These are phyloP conservation scores for Globisporangium uncinulatum DNA, from an alignment of 352 stramenopile species.

Conservation along the genomic window DNA sequence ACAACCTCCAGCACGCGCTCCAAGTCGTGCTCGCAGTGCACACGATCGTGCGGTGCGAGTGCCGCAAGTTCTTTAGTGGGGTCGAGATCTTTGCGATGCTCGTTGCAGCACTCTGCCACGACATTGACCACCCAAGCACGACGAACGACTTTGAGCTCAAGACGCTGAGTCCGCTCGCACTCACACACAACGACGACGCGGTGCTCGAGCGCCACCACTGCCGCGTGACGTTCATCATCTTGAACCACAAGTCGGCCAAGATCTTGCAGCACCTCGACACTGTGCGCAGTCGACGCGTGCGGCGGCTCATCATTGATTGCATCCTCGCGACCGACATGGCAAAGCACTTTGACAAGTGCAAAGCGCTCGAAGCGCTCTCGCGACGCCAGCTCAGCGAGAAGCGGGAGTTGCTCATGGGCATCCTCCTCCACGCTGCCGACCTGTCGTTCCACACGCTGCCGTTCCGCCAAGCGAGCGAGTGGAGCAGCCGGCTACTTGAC, in stretches of 20 bases:
- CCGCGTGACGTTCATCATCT: slow-evolving; percentile 67
- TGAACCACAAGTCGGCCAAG: slow-evolving; percentile 69
- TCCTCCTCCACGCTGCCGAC: slow-evolving; percentile 71
- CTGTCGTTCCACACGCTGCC: slow-evolving; percentile 50
- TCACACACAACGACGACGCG: slow-evolving; percentile 81
- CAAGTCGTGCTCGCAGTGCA: slow-evolving; percentile 59
- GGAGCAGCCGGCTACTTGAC: slow-evolving; percentile 51
- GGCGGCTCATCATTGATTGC: slow-evolving; percentile 53
- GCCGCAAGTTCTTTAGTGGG: slow-evolving; percentile 51
- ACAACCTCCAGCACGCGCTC: slow-evolving; percentile 78
- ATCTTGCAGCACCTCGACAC: slow-evolving; percentile 61
- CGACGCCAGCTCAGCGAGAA: slow-evolving; percentile 55
- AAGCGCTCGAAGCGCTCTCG: slow-evolving; percentile 51
- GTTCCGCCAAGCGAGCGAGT: slow-evolving; percentile 48
- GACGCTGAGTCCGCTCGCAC: slow-evolving; percentile 59
- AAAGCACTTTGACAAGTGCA: slow-evolving; percentile 74
- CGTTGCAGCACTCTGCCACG: slow-evolving; percentile 65
- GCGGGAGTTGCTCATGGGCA: slow-evolving; percentile 45
- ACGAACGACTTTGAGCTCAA: slow-evolving; percentile 86
- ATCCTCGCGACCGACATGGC: slow-evolving; percentile 80
- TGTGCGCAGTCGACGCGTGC: slow-evolving; percentile 45
- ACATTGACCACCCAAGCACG: slow-evolving; percentile 80
- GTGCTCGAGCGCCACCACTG: slow-evolving; percentile 83
- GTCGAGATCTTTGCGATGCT: slow-evolving; percentile 75
- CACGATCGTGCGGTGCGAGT: slow-evolving; percentile 48